Evolutionary conservation across 2,329 filamentous ascomycete species (phyloP), one percentile per base, ranked within the genome.

Genomic region (Teratosphaeria nubilosa): DNA sequence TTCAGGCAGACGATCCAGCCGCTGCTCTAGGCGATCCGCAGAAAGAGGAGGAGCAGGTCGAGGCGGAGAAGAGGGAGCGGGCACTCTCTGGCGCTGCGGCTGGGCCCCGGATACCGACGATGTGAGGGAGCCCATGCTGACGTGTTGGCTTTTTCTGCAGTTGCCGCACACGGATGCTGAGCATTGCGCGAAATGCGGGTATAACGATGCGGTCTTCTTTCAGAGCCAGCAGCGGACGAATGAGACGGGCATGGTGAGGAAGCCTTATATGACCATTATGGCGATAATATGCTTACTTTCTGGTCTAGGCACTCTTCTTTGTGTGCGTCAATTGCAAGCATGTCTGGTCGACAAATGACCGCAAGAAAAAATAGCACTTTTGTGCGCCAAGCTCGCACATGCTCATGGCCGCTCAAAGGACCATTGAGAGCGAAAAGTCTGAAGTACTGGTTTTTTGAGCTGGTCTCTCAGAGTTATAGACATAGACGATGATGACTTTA

Each of bases 221-320:
- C 94, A 99, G 78, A 96, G 91, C 62, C 94, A 99, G 73, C 91
- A 97, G 78, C 88, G 94, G 75, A 96, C 88, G 66, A 90, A 90
- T 54, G 91, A 97, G 75, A 99, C 94, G 51, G 94, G 94, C 78
- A 99, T 99, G 94, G 94, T 97, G 76, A 80, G 88, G 66, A 6
- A 1, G 32, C 45, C 50, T 51, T 45, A n/a, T 51, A 9, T 41
- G 27, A 51, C 16, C 4, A 20, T 4, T 1, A 22, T 27, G 34
- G 34, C 34, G 27, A 7, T 59, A 58, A 32, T 16, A 34, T 53
- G 50, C 57, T 63, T 50, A 61, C 52, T 10, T 22, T 52, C 16
- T n/a, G 34, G 32, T 32, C 0, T 62, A 80, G 77, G 77, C 76
- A 69, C 73, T 80, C 50, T 80, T 79, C 69, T 80, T 75, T 64